Conservation (phyloP, 331 rosid genomes). For the Quercus lobata region DNA sequence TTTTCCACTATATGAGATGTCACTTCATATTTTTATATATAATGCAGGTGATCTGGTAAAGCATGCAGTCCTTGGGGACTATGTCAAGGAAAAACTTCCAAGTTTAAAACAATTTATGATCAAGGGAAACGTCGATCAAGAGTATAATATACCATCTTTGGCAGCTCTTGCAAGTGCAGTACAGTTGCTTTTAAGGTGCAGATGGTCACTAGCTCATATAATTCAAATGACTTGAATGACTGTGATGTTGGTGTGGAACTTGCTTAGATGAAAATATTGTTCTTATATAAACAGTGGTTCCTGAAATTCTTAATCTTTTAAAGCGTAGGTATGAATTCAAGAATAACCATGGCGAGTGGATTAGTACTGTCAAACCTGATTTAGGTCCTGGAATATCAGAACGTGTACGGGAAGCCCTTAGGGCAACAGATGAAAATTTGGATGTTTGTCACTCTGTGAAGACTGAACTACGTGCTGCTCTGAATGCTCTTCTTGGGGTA, state of each 20-base stretch:
- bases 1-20: conserved; percentile 8
- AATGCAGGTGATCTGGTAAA: conserved; percentile 57
- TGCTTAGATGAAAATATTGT: conserved; percentile 7
- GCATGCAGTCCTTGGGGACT: conserved; percentile 57
- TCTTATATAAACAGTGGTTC: neutral
- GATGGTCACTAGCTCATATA: conserved; percentile 6
- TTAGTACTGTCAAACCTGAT: conserved; percentile 56
- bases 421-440: conserved; percentile 43
- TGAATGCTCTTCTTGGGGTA: conserved; percentile 83
- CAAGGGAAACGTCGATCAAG: conserved; percentile 37
- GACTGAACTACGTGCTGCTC: conserved; percentile 58
- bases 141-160: conserved; percentile 60
- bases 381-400: conserved; percentile 85
- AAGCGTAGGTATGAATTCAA: conserved; percentile 68
- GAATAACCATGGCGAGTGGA: conserved; percentile 82
- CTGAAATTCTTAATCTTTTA: conserved; percentile 6
- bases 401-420: conserved; percentile 56
- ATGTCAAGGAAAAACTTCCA: conserved; percentile 64
- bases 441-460: conserved; percentile 45
- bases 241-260: conserved; percentile 6
- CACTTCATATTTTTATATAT: neutral
- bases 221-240: conserved; percentile 8
- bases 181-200: conserved; percentile 66
- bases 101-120: conserved; percentile 56
- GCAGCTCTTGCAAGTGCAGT: conserved; percentile 77